A percentile compares a stretch with the other conserved stretches of the same genome.
phyloP scores from a whole-genome alignment of 169 alveolate species.

The Babesia ovata region DNA sequence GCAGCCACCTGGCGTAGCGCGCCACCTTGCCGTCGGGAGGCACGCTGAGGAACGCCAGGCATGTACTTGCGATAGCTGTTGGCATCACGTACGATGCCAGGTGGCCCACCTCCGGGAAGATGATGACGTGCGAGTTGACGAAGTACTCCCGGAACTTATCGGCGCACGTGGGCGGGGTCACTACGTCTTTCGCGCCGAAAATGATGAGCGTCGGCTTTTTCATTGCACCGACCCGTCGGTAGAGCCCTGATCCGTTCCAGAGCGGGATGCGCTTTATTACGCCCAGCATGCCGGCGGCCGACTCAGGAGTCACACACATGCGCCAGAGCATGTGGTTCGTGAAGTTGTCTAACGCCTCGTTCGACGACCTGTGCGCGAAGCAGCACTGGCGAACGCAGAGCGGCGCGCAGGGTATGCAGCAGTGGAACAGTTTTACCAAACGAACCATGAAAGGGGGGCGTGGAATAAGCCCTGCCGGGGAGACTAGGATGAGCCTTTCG shows the following conservation, averaged over 20 bases:
- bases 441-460: constrained; percentile 61
- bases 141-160: constrained; percentile 25
- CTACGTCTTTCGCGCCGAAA: constrained; percentile 56
- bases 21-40: constrained; percentile 28
- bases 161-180: constrained; percentile 61
- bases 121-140: constrained; percentile 59
- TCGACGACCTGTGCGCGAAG: not conserved
- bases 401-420: constrained; percentile 63
- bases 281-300: constrained; percentile 71
- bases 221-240: constrained; percentile 68
- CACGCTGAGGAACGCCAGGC: constrained; percentile 56
- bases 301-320: constrained; percentile 70
- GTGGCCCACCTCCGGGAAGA: constrained; percentile 60
- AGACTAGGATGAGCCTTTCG: constrained; percentile 71
- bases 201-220: constrained; percentile 58
- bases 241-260: constrained; percentile 74
- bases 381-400: constrained; percentile 11
- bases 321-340: constrained; percentile 76
- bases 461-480: constrained; percentile 80
- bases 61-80: constrained; percentile 51
- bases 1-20: constrained; percentile 55
- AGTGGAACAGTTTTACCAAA: constrained; percentile 67
- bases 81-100: constrained; percentile 59
- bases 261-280: constrained; percentile 74
- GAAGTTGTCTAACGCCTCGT: not conserved